Base-by-base conservation (phyloP, 306 rosid species). In the Medicago arabica region DNA sequence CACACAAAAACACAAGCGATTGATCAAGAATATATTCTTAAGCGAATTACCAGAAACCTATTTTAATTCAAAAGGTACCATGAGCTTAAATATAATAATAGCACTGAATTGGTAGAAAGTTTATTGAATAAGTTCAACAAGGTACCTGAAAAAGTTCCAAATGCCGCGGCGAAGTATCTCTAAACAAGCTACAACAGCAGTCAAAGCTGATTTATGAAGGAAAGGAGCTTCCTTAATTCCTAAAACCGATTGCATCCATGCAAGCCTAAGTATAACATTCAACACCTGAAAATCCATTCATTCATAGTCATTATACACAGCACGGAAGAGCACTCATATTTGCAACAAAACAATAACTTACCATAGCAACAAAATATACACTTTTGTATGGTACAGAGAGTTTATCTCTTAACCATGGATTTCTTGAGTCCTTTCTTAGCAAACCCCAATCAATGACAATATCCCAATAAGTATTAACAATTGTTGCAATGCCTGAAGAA, bases 111-210 rank as follows among this genome's bases (percentile, higher is more conserved):
- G 36, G 0, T 4, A 31, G 36, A 31, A 31, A 31, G 1, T 3
- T 31, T 31, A 44, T 44, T 0, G 6, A 44, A 4, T 3, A 12
- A 44, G 31, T 15, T 59, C 8, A 19, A 70, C 7, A 65, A 58
- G 5, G 49, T 75, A 92, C 98, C 98, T 86, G 86, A 88, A 92
- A 81, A 92, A 90, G 72, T 92, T 92, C 96, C 98, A 90, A 66
- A 92, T 88, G 78, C 98, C 96, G 0, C 94, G 96, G 2, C 92
- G 94, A 75, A 90, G 75, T 54, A 90, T 90, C 72, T 92, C 98
- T 83, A 92, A 82, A 71, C 87, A 85, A 40, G 94, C 87, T 12
- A 92, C 87, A 15, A 90, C 17, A 46, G 96, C 88, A 69, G 78
- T 58, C 21, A 88, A 72, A 65, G 92, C 95, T 64, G 78, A 85